Evolutionary conservation across 352 stramenopile genomes (phyloP).

Genomic region (Phytophthora citricola): DNA sequence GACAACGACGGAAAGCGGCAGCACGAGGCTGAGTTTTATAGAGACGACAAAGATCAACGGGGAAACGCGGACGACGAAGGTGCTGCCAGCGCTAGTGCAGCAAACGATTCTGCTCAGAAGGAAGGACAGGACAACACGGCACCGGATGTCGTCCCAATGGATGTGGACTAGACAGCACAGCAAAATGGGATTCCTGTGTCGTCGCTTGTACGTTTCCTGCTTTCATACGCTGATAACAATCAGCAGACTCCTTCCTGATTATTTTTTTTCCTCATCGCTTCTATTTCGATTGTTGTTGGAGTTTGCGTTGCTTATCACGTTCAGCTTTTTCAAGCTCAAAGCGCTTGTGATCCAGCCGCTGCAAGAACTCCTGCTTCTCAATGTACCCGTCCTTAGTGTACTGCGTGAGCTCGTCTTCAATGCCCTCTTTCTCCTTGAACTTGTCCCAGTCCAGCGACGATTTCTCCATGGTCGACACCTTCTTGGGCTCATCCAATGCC

Average conservation of each 20-base stretch:
- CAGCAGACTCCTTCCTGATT: slow-evolving; percentile 3
- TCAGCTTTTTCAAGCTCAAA: slow-evolving; percentile 92
- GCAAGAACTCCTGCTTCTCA: slow-evolving; percentile 96
- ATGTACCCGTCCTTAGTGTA: slow-evolving; percentile 95
- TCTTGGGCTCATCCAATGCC: slow-evolving; percentile 89
- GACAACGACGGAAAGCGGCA: slow-evolving; percentile 79
- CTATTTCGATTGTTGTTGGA: slow-evolving; percentile 46
- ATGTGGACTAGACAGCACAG: slow-evolving; percentile 60
- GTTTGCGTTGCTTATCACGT: slow-evolving; percentile 76
- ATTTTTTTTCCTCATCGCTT: not conserved
- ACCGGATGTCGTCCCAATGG: slow-evolving; percentile 78
- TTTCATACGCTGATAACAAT: slow-evolving; percentile 27
- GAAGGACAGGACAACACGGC: slow-evolving; percentile 55
- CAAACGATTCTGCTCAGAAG: slow-evolving; percentile 31
- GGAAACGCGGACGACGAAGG: slow-evolving; percentile 60
- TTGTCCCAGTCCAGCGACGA: slow-evolving; percentile 95
- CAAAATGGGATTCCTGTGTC: not conserved
- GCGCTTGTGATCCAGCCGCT: slow-evolving; percentile 86
- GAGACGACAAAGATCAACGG: slow-evolving; percentile 77
- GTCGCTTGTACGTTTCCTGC: slow-evolving; percentile 9
- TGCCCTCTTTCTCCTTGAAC: slow-evolving; percentile 93
- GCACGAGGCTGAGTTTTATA: slow-evolving; percentile 87
- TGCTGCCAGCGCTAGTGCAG: slow-evolving; percentile 31
- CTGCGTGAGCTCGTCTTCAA: slow-evolving; percentile 93
- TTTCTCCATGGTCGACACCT: slow-evolving; percentile 96